Percentiles rank a stretch among this genome's conserved stretches.
These are phyloP conservation scores for Colletotrichum liaoningense DNA, from an alignment of 2,329 filamentous ascomycete genomes.

Conservation along the genomic window DNA sequence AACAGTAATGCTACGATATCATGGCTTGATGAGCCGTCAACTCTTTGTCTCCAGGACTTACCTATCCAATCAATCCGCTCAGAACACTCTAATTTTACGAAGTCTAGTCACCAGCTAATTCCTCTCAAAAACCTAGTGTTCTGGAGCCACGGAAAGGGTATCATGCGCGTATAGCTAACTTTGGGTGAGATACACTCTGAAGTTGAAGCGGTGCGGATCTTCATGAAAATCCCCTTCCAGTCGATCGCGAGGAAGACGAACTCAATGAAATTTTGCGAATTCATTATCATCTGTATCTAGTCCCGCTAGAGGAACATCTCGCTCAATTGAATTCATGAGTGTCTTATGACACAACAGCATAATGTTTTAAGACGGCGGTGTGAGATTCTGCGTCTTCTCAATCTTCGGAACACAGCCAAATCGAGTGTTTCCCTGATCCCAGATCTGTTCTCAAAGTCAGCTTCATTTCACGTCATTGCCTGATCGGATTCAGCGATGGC, in stretches of 20 bases:
- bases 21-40: too few species aligned
- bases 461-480: neutral
- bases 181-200: too few species aligned
- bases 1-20: too few species aligned
- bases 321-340: neutral
- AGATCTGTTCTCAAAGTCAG: slow-evolving; percentile 20
- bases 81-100: neutral
- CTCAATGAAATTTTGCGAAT: neutral
- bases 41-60: neutral
- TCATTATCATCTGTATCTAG: neutral
- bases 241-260: neutral
- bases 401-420: slow-evolving; percentile 32
- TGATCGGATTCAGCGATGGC: neutral
- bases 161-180: neutral
- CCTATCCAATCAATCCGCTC: neutral
- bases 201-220: neutral
- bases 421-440: slow-evolving; percentile 31
- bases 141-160: neutral
- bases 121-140: too few species aligned
- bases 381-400: slow-evolving; percentile 26
- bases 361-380: neutral
- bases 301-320: neutral
- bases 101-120: too few species aligned
- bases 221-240: neutral
- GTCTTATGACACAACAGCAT: neutral